phyloP scores from a whole-genome alignment of 148 eudicot species.

The Chenopodium suecicum region DNA sequence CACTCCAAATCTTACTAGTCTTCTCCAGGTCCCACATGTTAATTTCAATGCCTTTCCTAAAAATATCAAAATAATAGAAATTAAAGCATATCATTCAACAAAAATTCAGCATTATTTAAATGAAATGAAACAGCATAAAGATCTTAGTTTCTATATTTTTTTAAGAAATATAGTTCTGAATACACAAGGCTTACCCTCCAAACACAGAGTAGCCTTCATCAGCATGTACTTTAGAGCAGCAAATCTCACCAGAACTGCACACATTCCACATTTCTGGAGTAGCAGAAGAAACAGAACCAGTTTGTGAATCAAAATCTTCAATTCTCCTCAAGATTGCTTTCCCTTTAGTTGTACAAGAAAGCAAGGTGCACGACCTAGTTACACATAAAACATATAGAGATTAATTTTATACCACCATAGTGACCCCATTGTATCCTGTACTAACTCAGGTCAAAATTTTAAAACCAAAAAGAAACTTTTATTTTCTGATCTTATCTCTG shows the following conservation, averaged over 20 bases:
- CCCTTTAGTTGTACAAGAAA: slow-evolving; percentile 77
- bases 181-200: slow-evolving; percentile 60
- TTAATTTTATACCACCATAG: background rate
- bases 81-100: background rate
- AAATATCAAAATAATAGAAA: slow-evolving; percentile 12
- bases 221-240: slow-evolving; percentile 61
- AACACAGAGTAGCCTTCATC: slow-evolving; percentile 70
- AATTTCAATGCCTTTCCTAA: slow-evolving; percentile 92
- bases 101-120: background rate
- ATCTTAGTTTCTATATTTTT: too few relatives aligned
- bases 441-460: background rate
- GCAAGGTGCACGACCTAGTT: slow-evolving; percentile 68
- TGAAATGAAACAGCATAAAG: background rate
- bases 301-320: slow-evolving; percentile 30
- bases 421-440: background rate
- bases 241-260: slow-evolving; percentile 52
- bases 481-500: background rate
- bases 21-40: slow-evolving; percentile 88
- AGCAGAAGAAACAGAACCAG: slow-evolving; percentile 14
- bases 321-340: slow-evolving; percentile 53
- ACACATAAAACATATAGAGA: background rate
- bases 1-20: slow-evolving; percentile 64
- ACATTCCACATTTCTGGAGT: slow-evolving; percentile 51
- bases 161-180: too few relatives aligned
- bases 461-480: background rate